Evolutionary conservation across 129 eudicot genomes (phyloP), one percentile per base, ranked within the genome.

Genomic region (Centaurea solstitialis): DNA sequence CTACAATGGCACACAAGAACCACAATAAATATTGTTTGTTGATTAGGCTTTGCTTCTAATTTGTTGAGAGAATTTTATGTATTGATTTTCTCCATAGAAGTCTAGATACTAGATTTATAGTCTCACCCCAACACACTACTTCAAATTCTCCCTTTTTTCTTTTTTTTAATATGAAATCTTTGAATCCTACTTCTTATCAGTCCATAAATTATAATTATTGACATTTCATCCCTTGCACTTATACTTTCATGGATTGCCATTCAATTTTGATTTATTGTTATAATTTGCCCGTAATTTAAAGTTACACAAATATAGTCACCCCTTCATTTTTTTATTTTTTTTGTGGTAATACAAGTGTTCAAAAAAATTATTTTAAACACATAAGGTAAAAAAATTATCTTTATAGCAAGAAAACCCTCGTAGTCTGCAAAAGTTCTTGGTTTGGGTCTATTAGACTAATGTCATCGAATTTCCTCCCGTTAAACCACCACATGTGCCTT

Each of bases 371-470:
- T n/a, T n/a, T n/a, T n/a, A n/a, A 47, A 47, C 59, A 2, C n/a
- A 47, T 47, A 47, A 13, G 59, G n/a, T 15, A 47, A 47, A 30
- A 30, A 30, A 3, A 1, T 30, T 30, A 30, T 30, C 35, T 43
- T 43, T 43, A 43, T 43, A 8, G 53, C 53, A 43, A 43, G 15
- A 7, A 10, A 43, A 43, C 53, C 53, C 53, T 43, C 15, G 53
- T 43, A 13, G 2, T 43, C 2, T 43, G 98, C 97, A 75, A 94
- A 96, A n/a, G 78, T 92, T 43, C 0, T 2, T 43, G 10, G 3
- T 43, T 43, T 43, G 1, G 53, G 53, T 43, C 53, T 12, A 2
- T 43, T 0, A 10, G 15, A 43, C 53, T 43, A 43, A 43, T 13
- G 9, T 13, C 2, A 12, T 43, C 12, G 10, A 12, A 43, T 7